Percentiles rank a stretch among this genome's conserved stretches.
Conservation (phyloP, 2,329 filamentous ascomycete genomes). For the Nothophaeocryptopus gaeumannii region DNA sequence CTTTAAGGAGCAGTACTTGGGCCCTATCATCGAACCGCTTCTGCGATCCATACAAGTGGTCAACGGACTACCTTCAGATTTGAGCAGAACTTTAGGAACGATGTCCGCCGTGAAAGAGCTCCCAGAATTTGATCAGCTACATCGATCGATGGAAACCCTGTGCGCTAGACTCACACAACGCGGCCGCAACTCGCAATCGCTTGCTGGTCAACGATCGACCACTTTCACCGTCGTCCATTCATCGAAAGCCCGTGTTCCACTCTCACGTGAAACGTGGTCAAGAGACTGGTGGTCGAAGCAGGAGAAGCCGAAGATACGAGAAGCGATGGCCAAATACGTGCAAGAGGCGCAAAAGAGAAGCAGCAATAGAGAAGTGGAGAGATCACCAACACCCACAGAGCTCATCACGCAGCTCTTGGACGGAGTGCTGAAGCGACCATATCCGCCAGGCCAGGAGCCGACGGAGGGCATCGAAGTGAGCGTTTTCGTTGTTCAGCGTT, state of each 20-base stretch:
- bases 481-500: slow-evolving; percentile 46
- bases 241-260: slow-evolving; percentile 48
- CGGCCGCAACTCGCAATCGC: slow-evolving; percentile 8
- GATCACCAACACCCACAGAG: slow-evolving; percentile 46
- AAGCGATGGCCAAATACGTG: slow-evolving; percentile 46
- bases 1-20: slow-evolving; percentile 59
- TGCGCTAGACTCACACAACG: slow-evolving; percentile 29
- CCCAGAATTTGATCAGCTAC: slow-evolving; percentile 50
- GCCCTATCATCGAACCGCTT: slow-evolving; percentile 60
- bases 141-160: slow-evolving; percentile 23
- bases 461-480: slow-evolving; percentile 47
- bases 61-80: slow-evolving; percentile 56
- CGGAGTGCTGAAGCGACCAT: slow-evolving; percentile 53
- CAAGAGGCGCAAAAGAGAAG: slow-evolving; percentile 43
- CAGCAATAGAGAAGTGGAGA: slow-evolving; percentile 33
- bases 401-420: slow-evolving; percentile 60
- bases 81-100: slow-evolving; percentile 53
- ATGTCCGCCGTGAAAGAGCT: slow-evolving; percentile 55
- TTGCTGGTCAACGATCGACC: slow-evolving; percentile 10
- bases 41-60: slow-evolving; percentile 59
- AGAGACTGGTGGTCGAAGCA: slow-evolving; percentile 64
- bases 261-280: slow-evolving; percentile 57
- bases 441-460: slow-evolving; percentile 44
- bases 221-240: slow-evolving; percentile 48
- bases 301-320: slow-evolving; percentile 58